Evolutionary conservation across 2,329 filamentous ascomycete genomes (phyloP).

Genomic region (Verticillium isaacii): DNA sequence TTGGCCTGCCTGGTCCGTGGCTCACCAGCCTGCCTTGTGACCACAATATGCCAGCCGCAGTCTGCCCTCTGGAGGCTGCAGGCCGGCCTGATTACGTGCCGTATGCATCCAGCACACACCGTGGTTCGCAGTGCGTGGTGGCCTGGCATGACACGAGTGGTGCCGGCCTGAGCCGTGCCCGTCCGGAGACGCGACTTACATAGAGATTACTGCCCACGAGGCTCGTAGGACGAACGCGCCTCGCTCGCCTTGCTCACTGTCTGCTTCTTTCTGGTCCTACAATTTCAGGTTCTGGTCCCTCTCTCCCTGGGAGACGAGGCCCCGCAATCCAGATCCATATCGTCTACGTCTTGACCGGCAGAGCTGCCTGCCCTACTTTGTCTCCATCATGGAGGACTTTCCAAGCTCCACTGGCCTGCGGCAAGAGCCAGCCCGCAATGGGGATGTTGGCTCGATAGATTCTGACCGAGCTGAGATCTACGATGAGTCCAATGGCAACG

Average conservation of each 20-base stretch:
- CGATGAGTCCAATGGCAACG: conserved; percentile 3
- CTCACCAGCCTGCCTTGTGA: background rate
- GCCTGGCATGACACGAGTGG: background rate
- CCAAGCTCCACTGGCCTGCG: conserved; percentile 13
- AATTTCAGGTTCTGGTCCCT: background rate
- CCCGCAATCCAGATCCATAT: background rate
- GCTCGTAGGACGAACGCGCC: background rate
- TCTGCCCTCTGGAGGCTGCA: background rate
- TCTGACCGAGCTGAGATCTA: conserved; percentile 15
- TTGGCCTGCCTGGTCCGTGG: background rate
- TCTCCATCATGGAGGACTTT: conserved; percentile 21
- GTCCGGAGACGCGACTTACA: background rate
- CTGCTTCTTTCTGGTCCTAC: background rate
- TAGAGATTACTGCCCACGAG: background rate
- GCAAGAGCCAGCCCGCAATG: conserved; percentile 4
- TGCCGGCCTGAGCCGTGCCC: background rate
- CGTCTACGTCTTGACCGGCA: background rate
- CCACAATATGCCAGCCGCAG: background rate
- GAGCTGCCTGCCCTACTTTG: background rate
- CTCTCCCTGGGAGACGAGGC: background rate
- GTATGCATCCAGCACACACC: background rate
- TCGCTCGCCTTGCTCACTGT: background rate
- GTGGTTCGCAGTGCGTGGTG: background rate
- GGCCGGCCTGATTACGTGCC: background rate
- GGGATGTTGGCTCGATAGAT: conserved; percentile 10